These are phyloP conservation scores for Cystobasidiaceae sp. DNA, from an alignment of 1,284 basidiomycete species.

Conservation along the genomic window DNA sequence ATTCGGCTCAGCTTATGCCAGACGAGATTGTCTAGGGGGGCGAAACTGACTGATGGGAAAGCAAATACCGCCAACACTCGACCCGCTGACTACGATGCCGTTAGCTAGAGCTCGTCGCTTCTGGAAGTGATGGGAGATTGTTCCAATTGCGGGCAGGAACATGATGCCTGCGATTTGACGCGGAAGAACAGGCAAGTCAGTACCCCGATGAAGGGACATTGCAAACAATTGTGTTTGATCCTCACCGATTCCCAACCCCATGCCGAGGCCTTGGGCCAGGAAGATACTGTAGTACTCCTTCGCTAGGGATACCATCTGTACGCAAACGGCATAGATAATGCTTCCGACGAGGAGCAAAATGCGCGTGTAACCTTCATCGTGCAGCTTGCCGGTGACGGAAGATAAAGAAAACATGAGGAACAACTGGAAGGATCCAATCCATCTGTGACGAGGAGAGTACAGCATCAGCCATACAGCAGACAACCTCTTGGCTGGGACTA, in stretches of 20 bases:
- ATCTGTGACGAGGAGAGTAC: background rate
- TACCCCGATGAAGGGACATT: background rate
- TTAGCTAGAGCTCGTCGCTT: constrained; percentile 37
- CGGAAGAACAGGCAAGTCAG: background rate
- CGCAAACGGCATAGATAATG: constrained; percentile 35
- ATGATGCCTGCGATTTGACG: constrained; percentile 31
- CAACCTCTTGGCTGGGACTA: background rate
- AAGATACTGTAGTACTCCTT: constrained; percentile 30
- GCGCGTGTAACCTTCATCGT: constrained; percentile 41
- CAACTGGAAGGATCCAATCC: constrained; percentile 25
- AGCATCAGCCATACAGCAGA: background rate
- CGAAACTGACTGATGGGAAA: constrained; percentile 22
- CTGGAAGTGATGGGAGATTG: constrained; percentile 39
- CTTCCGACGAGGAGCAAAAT: constrained; percentile 31
- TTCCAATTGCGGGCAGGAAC: constrained; percentile 38
- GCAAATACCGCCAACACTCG: constrained; percentile 36
- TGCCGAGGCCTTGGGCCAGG: background rate
- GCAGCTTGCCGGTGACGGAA: constrained; percentile 34
- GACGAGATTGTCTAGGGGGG: background rate
- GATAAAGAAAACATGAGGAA: constrained; percentile 23
- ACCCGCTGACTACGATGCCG: constrained; percentile 38
- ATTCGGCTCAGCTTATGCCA: constrained; percentile 34
- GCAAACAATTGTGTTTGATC: background rate
- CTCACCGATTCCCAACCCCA: constrained; percentile 13
- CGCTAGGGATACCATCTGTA: background rate